Conservation (phyloP, 2,329 filamentous ascomycete species). For the Colletotrichum caudatum region DNA sequence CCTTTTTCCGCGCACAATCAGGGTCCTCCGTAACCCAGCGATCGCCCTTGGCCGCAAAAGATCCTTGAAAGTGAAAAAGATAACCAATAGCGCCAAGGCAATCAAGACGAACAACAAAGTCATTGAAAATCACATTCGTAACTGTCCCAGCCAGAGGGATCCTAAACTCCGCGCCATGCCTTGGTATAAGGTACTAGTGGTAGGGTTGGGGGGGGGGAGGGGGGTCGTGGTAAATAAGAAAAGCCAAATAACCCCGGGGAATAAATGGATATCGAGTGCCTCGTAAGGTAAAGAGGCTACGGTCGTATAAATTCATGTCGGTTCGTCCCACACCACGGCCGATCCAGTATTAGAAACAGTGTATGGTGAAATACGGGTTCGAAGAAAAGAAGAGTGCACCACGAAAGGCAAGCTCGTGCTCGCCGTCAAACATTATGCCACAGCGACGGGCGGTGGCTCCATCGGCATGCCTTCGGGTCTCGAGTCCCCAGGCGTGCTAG, state of each 20-base stretch:
- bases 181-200: constrained; percentile 40
- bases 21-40: not conserved
- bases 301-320: constrained; percentile 39
- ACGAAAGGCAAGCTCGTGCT: not conserved
- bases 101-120: constrained; percentile 11
- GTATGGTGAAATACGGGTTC: constrained; percentile 34
- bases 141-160: constrained; percentile 27
- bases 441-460: constrained; percentile 33
- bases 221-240: constrained; percentile 9
- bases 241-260: constrained; percentile 22
- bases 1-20: not conserved
- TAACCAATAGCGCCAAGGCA: not conserved
- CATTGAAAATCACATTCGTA: constrained; percentile 35
- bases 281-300: constrained; percentile 18
- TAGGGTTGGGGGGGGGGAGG: constrained; percentile 10
- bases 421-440: constrained; percentile 22
- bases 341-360: constrained; percentile 38
- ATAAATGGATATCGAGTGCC: constrained; percentile 41
- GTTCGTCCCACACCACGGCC: constrained; percentile 22
- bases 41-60: not conserved
- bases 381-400: constrained; percentile 23
- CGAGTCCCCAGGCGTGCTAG: constrained; percentile 52
- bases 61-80: not conserved
- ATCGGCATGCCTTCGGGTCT: constrained; percentile 34
- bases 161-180: constrained; percentile 43